phyloP scores from a whole-genome alignment of 1,284 basidiomycete genomes.

The Tylopilus microsporus region DNA sequence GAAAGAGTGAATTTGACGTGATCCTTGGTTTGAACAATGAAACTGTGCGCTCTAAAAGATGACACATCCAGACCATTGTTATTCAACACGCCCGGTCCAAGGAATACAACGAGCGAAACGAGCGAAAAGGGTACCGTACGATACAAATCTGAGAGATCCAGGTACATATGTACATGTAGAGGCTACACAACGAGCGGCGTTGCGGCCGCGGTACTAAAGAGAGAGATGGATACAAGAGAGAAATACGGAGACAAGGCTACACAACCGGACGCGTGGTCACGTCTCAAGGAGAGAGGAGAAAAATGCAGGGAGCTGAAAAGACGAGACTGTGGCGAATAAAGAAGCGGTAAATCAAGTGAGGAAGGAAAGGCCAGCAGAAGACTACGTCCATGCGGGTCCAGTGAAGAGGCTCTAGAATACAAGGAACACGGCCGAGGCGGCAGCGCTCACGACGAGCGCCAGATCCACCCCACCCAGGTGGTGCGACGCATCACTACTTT shows the following conservation, averaged over 20 bases:
- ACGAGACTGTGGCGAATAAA: not conserved
- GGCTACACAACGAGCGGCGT: not conserved
- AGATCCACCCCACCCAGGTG: not conserved
- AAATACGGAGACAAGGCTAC: not conserved
- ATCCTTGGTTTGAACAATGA: too few species aligned
- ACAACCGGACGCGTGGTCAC: not conserved
- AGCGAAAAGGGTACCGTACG: slow-evolving; percentile 8
- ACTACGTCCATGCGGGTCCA: not conserved
- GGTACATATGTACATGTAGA: too few species aligned
- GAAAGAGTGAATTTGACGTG: too few species aligned
- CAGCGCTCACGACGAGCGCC: slow-evolving; percentile 8
- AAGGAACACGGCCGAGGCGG: slow-evolving; percentile 10
- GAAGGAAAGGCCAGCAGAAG: not conserved
- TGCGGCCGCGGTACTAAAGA: not conserved
- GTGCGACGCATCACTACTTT: slow-evolving; percentile 16
- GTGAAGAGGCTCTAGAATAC: slow-evolving; percentile 6
- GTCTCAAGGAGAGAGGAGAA: not conserved
- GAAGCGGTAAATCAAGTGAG: not conserved
- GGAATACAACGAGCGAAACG: not conserved
- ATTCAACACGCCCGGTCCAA: not conserved
- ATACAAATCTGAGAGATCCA: not conserved
- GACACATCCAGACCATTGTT: not conserved
- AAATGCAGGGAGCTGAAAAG: not conserved
- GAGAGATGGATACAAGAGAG: not conserved
- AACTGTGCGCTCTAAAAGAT: too few species aligned